phyloP scores from a whole-genome alignment of 179 eudicot species.

The Gypsophila paniculata region DNA sequence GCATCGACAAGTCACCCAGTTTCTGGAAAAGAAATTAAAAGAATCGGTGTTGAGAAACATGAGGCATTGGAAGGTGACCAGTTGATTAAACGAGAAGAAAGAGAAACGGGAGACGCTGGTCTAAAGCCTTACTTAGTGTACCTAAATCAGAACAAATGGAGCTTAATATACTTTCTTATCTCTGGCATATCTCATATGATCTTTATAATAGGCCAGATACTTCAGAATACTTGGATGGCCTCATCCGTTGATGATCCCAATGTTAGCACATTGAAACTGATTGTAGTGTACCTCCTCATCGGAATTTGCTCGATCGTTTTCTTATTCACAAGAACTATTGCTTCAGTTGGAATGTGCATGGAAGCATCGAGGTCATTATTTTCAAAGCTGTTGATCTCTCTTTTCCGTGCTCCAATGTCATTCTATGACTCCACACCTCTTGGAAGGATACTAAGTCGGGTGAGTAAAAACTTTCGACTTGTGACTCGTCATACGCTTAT shows the following conservation, averaged over 20 bases:
- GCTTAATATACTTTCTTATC: conserved; percentile 35
- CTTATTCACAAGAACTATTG: conserved; percentile 45
- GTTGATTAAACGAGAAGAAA: conserved; percentile 67
- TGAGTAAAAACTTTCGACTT: conserved; percentile 24
- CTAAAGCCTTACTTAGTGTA: conserved; percentile 60
- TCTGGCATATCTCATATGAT: conserved; percentile 43
- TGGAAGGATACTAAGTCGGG: conserved; percentile 66
- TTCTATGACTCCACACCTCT: conserved; percentile 71
- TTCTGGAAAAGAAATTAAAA: conserved; percentile 38
- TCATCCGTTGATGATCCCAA: conserved; percentile 54
- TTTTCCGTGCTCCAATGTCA: conserved; percentile 76
- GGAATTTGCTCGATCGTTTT: conserved; percentile 40
- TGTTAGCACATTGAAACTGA: conserved; percentile 48
- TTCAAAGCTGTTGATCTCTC: conserved; percentile 54
- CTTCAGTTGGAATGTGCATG: conserved; percentile 46
- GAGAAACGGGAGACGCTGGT: conserved; percentile 74
- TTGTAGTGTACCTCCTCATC: conserved; percentile 58
- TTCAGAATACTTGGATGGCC: conserved; percentile 80
- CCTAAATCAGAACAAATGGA: conserved; percentile 54
- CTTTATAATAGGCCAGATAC: conserved; percentile 46
- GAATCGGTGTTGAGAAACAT: conserved; percentile 25
- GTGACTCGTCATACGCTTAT: not conserved
- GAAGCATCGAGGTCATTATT: conserved; percentile 60
- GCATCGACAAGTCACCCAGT: conserved; percentile 22
- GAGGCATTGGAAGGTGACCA: conserved; percentile 36